phyloP scores from a whole-genome alignment of 2,329 filamentous ascomycete species.

The Taxawa tesnikishii region DNA sequence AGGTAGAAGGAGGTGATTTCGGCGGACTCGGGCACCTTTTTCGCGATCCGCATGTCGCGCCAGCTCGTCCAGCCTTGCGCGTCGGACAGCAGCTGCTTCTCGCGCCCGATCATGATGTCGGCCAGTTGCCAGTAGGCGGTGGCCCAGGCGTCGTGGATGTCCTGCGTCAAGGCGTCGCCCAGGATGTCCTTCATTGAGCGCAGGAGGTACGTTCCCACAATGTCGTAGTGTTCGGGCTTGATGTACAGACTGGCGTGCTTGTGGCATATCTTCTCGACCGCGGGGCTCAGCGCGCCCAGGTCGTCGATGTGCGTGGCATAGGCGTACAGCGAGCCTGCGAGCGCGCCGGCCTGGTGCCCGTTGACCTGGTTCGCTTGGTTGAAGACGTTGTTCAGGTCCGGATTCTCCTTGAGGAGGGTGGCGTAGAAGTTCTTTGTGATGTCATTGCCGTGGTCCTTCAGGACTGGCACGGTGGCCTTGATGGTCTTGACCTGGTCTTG shows the following conservation, averaged over 20 bases:
- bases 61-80: slow-evolving; percentile 54
- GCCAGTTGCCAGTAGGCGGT: slow-evolving; percentile 64
- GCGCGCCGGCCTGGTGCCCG: slow-evolving; percentile 55
- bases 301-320: slow-evolving; percentile 64
- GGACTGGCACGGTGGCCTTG: slow-evolving; percentile 57
- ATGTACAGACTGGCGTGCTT: slow-evolving; percentile 64
- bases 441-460: slow-evolving; percentile 53
- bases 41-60: slow-evolving; percentile 52
- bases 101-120: slow-evolving; percentile 56
- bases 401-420: slow-evolving; percentile 53
- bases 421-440: slow-evolving; percentile 64
- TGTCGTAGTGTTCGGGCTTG: slow-evolving; percentile 54
- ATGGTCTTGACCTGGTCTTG: slow-evolving; percentile 51
- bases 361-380: slow-evolving; percentile 58
- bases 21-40: slow-evolving; percentile 50
- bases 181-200: slow-evolving; percentile 55
- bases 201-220: slow-evolving; percentile 59
- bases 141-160: slow-evolving; percentile 55
- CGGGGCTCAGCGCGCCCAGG: slow-evolving; percentile 43
- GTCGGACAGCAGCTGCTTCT: slow-evolving; percentile 49
- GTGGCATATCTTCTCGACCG: slow-evolving; percentile 58
- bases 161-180: slow-evolving; percentile 52
- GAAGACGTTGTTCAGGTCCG: slow-evolving; percentile 58
- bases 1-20: slow-evolving; percentile 62
- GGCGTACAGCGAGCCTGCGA: slow-evolving; percentile 56